Base-by-base conservation (phyloP, 805 yeast species). In the Komagataella mondaviorum region DNA sequence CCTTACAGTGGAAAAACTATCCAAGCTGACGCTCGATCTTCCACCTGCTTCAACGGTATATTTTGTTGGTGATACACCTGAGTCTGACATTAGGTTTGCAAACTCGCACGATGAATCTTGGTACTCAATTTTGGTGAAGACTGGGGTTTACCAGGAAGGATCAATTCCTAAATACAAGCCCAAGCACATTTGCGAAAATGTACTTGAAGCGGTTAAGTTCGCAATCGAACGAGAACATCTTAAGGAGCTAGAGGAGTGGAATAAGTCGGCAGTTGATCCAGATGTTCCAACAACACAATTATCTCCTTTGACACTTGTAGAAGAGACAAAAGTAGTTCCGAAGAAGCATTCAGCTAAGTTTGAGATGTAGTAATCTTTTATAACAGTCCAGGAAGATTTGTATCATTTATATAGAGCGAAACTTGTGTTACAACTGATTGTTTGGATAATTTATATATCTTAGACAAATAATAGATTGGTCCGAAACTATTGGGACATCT, bases 31-130 rank as follows among this genome's bases (percentile, higher is more conserved):
- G 1, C 58, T 79, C 58, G 82, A 81, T 52, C 68, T 86, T 56
- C 93, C 93, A 5, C 90, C 90, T 3, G 88, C 93, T 3, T 81
- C 88, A 4, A 85, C 93, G 0, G 95, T 87, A 14, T 86, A 86
- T 65, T 87, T 86, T 68, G 93, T 86, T 50, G 95, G 95, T 59
- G 95, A 86, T 62, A 86, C 95, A 12, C 95, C 95, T 17, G 95
- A 86, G 68, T 83, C 90, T 6, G 95, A 86, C 65, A 86, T 86
- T 56, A 73, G 93, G 65, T 87, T 87, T 69, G 95, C 95, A 51
- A 86, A 86, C 69, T 81, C 89, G 17, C 91, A 85, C 66, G 93
- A 86, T 63, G 78, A 78, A 54, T 80, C 88, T 30, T 86, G 95
- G 95, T 81, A 76, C 67, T 85, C 95, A 23, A 86, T 87, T 53